Percentiles rank a stretch among this genome's conserved stretches.
Evolutionary conservation across 1,139 yeast genomes (phyloP).

Genomic region (Lodderomyces orthopsilosis): DNA sequence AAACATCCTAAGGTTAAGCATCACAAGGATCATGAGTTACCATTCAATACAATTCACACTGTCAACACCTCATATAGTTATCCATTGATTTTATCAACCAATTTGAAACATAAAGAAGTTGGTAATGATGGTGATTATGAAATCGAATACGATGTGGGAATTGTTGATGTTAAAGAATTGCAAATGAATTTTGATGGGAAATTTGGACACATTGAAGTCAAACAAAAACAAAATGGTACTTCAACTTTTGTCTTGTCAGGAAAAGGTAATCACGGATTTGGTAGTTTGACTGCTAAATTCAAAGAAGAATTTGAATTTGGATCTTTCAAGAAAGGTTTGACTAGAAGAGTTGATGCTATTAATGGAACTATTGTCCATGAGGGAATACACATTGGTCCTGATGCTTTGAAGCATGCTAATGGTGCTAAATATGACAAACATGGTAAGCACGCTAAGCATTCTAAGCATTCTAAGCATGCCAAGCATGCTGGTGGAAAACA

Average conservation of each 20-base stretch:
- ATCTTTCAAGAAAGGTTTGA: constrained; percentile 25
- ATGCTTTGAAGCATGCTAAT: neutral
- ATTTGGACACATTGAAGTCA: constrained; percentile 17
- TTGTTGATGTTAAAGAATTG: constrained; percentile 17
- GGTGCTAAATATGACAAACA: constrained; percentile 1
- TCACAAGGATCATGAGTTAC: constrained; percentile 1
- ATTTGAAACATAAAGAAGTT: constrained; percentile 9
- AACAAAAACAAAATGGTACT: constrained; percentile 42
- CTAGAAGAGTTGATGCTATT: constrained; percentile 40
- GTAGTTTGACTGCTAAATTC: constrained; percentile 39
- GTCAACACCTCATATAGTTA: constrained; percentile 18
- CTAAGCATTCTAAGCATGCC: neutral
- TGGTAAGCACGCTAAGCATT: neutral
- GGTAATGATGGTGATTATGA: constrained; percentile 15
- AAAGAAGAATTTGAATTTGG: constrained; percentile 23
- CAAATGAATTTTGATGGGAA: constrained; percentile 20
- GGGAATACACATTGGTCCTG: neutral
- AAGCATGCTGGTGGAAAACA: neutral
- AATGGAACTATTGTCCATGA: constrained; percentile 30
- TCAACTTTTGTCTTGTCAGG: constrained; percentile 45
- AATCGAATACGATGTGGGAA: constrained; percentile 19
- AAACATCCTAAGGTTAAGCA: neutral
- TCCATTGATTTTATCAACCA: constrained; percentile 22
- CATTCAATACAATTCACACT: constrained; percentile 16
- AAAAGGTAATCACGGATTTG: constrained; percentile 52